phyloP scores from a whole-genome alignment of 257 asterid genomes.

The Scutellaria minor region DNA sequence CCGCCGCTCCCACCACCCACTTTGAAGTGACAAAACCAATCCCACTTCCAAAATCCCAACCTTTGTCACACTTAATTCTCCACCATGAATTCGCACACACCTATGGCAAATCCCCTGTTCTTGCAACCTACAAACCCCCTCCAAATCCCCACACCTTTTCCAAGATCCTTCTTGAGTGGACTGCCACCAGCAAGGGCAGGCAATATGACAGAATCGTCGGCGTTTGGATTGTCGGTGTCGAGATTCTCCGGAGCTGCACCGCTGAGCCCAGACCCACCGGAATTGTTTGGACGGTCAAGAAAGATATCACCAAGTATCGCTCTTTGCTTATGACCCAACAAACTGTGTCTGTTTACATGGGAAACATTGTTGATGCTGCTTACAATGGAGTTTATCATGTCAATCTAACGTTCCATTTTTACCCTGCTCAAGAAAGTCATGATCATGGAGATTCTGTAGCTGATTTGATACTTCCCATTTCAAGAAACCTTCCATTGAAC shows the following conservation, averaged over 20 bases:
- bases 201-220: constrained; percentile 78
- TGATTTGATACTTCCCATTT: constrained; percentile 58
- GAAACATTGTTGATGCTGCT: constrained; percentile 47
- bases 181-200: constrained; percentile 61
- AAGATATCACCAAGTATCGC: constrained; percentile 62
- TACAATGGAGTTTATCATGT: constrained; percentile 63
- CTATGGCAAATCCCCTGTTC: constrained; percentile 57
- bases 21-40: constrained; percentile 69
- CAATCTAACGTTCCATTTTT: constrained; percentile 50
- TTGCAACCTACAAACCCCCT: constrained; percentile 55
- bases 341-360: constrained; percentile 53
- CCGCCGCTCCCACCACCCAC: constrained; percentile 47
- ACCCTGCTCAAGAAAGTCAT: constrained; percentile 39
- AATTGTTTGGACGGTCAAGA: constrained; percentile 63
- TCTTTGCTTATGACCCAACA: constrained; percentile 51
- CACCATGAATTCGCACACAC: constrained; percentile 63
- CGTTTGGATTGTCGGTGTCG: constrained; percentile 79
- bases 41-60: constrained; percentile 51
- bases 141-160: constrained; percentile 38
- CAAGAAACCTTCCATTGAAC: constrained; percentile 51
- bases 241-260: constrained; percentile 77
- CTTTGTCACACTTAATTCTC: constrained; percentile 53
- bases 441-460: constrained; percentile 34
- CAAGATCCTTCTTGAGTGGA: constrained; percentile 68
- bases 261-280: constrained; percentile 64